These are phyloP conservation scores for Claviceps quebecensis DNA, from an alignment of 2,329 filamentous ascomycete genomes.

Conservation along the genomic window DNA sequence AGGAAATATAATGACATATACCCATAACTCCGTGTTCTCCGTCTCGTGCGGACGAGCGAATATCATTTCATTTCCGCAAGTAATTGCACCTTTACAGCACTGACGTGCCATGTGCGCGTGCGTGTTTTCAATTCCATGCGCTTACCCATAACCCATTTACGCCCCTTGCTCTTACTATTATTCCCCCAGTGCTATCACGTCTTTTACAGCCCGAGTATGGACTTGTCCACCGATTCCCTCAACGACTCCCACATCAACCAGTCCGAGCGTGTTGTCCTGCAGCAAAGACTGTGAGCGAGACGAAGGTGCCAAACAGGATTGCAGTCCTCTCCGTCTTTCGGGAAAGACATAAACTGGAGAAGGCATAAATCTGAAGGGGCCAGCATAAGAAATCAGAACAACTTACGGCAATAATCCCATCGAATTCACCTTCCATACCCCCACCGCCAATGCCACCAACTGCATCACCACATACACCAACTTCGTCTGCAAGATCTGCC, in stretches of 20 bases:
- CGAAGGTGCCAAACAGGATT: background rate
- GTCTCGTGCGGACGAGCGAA: background rate
- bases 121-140: background rate
- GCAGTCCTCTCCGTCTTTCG: background rate
- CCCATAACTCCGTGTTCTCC: background rate
- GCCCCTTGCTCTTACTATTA: background rate
- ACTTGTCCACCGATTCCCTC: constrained; percentile 52
- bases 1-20: no score
- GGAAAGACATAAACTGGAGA: background rate
- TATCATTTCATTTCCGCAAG: background rate
- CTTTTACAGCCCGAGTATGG: constrained; percentile 36
- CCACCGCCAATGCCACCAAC: constrained; percentile 65
- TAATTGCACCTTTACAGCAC: background rate
- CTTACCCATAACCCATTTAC: background rate
- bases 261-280: constrained; percentile 82
- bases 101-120: no score
- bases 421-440: constrained; percentile 89
- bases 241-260: constrained; percentile 93
- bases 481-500: constrained; percentile 70
- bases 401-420: constrained; percentile 90
- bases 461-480: constrained; percentile 80
- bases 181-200: background rate
- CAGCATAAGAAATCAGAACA: background rate
- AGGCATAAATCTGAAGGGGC: background rate
- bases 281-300: background rate